phyloP scores from a whole-genome alignment of 75 land plant species.

The Pinus taeda region DNA sequence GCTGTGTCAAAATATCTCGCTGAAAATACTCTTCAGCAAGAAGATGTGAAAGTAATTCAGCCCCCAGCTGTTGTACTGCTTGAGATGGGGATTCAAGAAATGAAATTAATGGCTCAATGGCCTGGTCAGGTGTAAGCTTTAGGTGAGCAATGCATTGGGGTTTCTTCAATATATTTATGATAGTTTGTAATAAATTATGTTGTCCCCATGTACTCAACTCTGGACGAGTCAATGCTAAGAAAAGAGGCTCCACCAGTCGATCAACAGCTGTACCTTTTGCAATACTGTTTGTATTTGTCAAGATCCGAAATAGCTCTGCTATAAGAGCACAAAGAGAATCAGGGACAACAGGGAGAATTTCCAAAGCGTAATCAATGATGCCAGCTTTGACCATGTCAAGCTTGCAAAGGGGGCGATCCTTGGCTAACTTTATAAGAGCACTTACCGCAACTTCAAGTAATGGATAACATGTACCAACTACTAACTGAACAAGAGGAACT shows the following conservation, averaged over 20 bases:
- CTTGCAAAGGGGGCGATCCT: conserved; percentile 30
- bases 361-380: conserved; percentile 36
- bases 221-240: conserved; percentile 26
- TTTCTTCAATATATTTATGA: conserved; percentile 43
- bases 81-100: conserved; percentile 46
- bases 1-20: conserved; percentile 32
- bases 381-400: conserved; percentile 50
- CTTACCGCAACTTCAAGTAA: conserved; percentile 39
- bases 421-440: conserved; percentile 43
- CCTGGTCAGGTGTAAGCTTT: conserved; percentile 29
- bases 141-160: conserved; percentile 25
- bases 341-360: conserved; percentile 23
- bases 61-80: conserved; percentile 43
- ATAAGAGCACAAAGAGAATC: conserved; percentile 38
- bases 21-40: conserved; percentile 39
- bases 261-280: conserved; percentile 34
- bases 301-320: conserved; percentile 36
- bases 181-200: conserved; percentile 43
- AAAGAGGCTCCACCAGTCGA: conserved; percentile 37
- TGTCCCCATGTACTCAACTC: conserved; percentile 52
- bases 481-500: conserved; percentile 24
- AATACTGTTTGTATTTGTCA: conserved; percentile 43
- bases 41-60: conserved; percentile 38
- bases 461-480: conserved; percentile 17
- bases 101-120: conserved; percentile 37